Evolutionary conservation across 129 eudicot species (phyloP), one percentile per base, ranked within the genome.

Genomic region (Helianthus tuberosus): DNA sequence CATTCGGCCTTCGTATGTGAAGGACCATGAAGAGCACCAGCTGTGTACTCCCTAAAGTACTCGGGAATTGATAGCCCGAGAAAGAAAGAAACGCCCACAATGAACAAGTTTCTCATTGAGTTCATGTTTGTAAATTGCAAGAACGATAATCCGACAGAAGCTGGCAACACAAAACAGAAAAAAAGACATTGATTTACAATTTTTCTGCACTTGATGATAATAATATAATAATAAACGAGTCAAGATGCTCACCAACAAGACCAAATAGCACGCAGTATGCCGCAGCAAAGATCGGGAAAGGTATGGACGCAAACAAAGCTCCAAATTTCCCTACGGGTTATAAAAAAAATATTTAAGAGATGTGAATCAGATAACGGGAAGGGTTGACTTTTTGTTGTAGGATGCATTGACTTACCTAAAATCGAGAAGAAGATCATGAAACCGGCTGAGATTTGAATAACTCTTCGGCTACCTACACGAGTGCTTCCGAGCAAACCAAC

Each of bases 351-450:
- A 49, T 20, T 75, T 78, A 72, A 43, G 60, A 52, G 70, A 61
- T 5, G 43, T 13, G 53, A 64, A 52, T 39, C 10, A 20, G 51
- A 51, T 69, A 20, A 43, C 70, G 64, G 71, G 32, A 13, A n/a
- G 63, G 6, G 29, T 68, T 68, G 64, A 13, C 55, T 65, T 23
- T 59, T 59, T 48, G 61, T 43, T 20, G 29, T 53, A 11, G 50
- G 50, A 39, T 29, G 16, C n/a, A 10, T 49, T 55, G 17, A 50
- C 83, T 77, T 65, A 95, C 99, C 99, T 77, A 95, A 63, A 17
- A 95, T 95, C 8, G 99, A 85, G 85, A 95, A 95, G 84, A 95
- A 95, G 77, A 95, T 95, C 99, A 95, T 95, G 81, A 95, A 95
- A 51, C 99, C 99, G 15, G 99, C 99, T 38, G 99, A 85, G 32